Evolutionary conservation across 805 yeast genomes (phyloP).

Genomic region (Kodamaea jinghongensis): DNA sequence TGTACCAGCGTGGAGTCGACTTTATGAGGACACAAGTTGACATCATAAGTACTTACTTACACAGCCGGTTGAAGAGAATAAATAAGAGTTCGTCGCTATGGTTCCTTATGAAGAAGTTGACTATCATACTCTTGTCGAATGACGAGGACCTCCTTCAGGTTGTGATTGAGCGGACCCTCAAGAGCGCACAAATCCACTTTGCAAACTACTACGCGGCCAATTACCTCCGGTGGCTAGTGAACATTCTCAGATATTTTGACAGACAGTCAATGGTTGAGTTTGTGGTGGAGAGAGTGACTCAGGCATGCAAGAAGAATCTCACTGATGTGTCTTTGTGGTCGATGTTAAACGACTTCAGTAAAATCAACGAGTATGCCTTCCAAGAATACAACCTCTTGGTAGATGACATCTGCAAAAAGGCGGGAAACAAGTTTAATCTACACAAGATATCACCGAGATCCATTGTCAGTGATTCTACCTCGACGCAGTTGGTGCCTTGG

Average conservation of each 20-base stretch:
- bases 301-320: constrained; percentile 13
- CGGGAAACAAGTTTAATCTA: background rate
- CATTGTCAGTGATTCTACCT: background rate
- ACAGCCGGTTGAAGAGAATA: constrained; percentile 28
- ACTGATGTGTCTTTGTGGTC: constrained; percentile 21
- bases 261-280: background rate
- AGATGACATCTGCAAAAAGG: background rate
- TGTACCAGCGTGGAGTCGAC: background rate
- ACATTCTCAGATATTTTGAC: constrained; percentile 9
- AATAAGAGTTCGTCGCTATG: constrained; percentile 42
- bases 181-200: constrained; percentile 32
- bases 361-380: constrained; percentile 7
- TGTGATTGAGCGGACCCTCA: constrained; percentile 19
- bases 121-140: constrained; percentile 14
- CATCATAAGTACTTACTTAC: constrained; percentile 29
- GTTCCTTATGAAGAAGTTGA: constrained; percentile 29
- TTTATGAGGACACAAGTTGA: constrained; percentile 19
- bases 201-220: constrained; percentile 40
- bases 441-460: background rate
- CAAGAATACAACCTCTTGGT: constrained; percentile 9
- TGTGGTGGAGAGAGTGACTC: background rate
- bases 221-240: constrained; percentile 30
- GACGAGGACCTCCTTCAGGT: background rate
- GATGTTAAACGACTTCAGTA: constrained; percentile 8
- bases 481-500: constrained; percentile 14